Evolutionary conservation across 345 rosid genomes (phyloP).

Genomic region (Rhodamnia rubescens): DNA sequence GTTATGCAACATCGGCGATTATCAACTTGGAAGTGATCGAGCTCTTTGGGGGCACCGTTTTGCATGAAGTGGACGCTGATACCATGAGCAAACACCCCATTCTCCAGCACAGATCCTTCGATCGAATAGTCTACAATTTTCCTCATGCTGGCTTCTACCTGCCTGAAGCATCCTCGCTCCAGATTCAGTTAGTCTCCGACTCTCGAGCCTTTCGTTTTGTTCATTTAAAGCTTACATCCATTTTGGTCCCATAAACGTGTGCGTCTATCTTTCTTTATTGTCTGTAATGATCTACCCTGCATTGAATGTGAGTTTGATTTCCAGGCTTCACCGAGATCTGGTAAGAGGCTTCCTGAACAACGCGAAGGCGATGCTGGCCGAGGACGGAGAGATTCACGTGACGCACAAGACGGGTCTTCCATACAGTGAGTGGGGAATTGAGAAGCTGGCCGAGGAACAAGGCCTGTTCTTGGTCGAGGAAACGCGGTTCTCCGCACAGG

Average conservation of each 20-base stretch:
- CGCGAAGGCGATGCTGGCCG: conserved; percentile 21
- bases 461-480: background rate
- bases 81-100: conserved; percentile 8
- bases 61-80: conserved; percentile 20
- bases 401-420: conserved; percentile 41
- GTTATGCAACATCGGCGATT: conserved; percentile 5
- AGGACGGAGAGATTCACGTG: conserved; percentile 44
- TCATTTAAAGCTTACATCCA: background rate
- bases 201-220: background rate
- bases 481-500: fast-evolving
- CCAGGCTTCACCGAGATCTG: conserved; percentile 21
- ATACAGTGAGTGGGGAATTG: conserved; percentile 29
- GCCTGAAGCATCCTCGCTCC: background rate
- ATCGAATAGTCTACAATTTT: conserved; percentile 21
- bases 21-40: conserved; percentile 6
- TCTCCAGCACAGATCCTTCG: background rate
- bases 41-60: conserved; percentile 7
- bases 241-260: background rate
- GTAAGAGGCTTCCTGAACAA: conserved; percentile 38
- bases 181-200: conserved; percentile 4
- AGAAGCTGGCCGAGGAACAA: conserved; percentile 15
- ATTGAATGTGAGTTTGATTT: background rate
- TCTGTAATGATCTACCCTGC: background rate
- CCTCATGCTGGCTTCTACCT: conserved; percentile 16
- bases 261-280: background rate